Base-by-base conservation (phyloP, 352 stramenopile species). In the Thalassiosira pacifica region DNA sequence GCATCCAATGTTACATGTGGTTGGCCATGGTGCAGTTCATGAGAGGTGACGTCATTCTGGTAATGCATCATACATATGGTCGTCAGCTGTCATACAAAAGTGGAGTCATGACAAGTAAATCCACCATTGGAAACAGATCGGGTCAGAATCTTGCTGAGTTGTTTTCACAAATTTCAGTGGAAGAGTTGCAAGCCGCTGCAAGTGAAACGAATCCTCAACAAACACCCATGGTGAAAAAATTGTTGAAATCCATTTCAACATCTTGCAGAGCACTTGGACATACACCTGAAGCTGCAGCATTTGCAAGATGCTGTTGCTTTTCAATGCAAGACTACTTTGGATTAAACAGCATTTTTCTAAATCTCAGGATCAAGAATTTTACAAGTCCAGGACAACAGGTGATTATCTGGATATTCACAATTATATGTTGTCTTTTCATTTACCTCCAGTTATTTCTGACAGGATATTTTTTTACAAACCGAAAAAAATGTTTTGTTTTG, bases 11-110 rank as follows among this genome's bases (percentile, higher is more conserved):
- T 10, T 81, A 81, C 26, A 66, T 71, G n/a, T 16, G 60, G n/a
- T 34, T 81, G 9, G n/a, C 60, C 0, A 29, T 81, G 45, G 37
- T 18, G 6, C 73, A 81, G 48, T 81, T 81, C n/a, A 73, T 81
- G 40, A 24, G 40, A 19, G 42, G 57, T 4, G 73, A 81, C 42
- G 53, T 81, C 10, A 52, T 73, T 32, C 48, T 81, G 10, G 63
- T 81, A 22, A 59, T 70, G 8, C 34, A 81, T 31, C 61, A 73
- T 2, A 52, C 65, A 19, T 66, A 66, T 27, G 42, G 48, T 53
- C 40, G 61, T 9, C 18, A 22, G 1, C 53, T 24, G n/a, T 72
- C 57, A 31, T 80, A 53, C 19, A 27, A 19, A 0, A 80, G n/a
- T n/a, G 72, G 32, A 19, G 26, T 72, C 8, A 63, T 80, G 34